phyloP scores from a whole-genome alignment of 306 rosid species.

The Rosa persica region DNA sequence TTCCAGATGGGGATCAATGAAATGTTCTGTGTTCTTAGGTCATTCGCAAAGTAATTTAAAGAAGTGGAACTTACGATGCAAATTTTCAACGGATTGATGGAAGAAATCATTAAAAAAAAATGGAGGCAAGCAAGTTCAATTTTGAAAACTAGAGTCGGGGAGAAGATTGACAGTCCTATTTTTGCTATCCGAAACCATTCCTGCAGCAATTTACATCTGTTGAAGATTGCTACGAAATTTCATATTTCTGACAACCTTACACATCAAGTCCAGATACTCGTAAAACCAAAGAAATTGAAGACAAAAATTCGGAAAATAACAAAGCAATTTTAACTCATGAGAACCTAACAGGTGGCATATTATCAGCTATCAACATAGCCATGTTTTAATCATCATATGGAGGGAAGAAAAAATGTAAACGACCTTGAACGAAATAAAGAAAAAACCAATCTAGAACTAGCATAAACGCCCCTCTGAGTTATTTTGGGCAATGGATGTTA shows the following conservation, averaged over 20 bases:
- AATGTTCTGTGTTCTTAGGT: too few relatives aligned
- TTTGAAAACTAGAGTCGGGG: too few relatives aligned
- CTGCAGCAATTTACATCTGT: background rate
- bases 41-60: too few relatives aligned
- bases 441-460: slow-evolving; percentile 21
- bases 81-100: too few relatives aligned
- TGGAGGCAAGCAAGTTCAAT: too few relatives aligned
- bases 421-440: slow-evolving; percentile 11
- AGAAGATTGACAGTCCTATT: too few relatives aligned
- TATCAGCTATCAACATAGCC: slow-evolving; percentile 39
- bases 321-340: slow-evolving; percentile 32
- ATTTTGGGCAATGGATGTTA: slow-evolving; percentile 33
- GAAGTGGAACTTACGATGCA: too few relatives aligned
- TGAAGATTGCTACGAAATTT: background rate
- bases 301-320: background rate
- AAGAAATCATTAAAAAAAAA: too few relatives aligned
- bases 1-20: too few relatives aligned
- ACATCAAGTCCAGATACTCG: slow-evolving; percentile 15
- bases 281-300: background rate
- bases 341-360: slow-evolving; percentile 40
- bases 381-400: slow-evolving; percentile 26
- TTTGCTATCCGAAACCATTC: background rate
- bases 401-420: slow-evolving; percentile 15
- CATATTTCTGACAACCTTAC: background rate
- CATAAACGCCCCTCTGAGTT: slow-evolving; percentile 33